Conservation (phyloP, 2,329 filamentous ascomycete genomes). For the Paraphaeosphaeria minitans region DNA sequence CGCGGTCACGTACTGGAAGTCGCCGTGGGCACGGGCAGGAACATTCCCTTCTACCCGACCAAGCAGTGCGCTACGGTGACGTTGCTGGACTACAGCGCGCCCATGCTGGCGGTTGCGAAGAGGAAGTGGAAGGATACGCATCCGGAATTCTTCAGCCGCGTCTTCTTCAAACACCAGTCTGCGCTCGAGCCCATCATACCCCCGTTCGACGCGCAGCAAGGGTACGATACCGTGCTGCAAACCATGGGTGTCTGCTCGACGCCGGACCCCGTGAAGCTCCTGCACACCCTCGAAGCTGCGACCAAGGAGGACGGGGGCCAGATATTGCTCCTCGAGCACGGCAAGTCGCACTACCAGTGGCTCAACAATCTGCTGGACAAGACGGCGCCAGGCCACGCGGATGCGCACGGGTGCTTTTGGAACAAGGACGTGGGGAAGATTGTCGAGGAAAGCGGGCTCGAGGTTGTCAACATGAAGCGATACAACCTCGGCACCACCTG, state of each 20-base stretch:
- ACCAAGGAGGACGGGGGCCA: slow-evolving; percentile 50
- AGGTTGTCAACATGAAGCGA: slow-evolving; percentile 53
- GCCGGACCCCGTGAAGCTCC: slow-evolving; percentile 49
- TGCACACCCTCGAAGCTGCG: slow-evolving; percentile 51
- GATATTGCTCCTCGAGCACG: slow-evolving; percentile 58
- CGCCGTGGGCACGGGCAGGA: slow-evolving; percentile 56
- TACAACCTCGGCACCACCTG: slow-evolving; percentile 57
- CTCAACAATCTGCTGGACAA: slow-evolving; percentile 54
- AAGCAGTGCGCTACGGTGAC: slow-evolving; percentile 51
- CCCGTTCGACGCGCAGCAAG: slow-evolving; percentile 47
- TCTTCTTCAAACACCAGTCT: slow-evolving; percentile 52
- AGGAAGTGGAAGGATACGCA: slow-evolving; percentile 54
- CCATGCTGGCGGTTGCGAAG: slow-evolving; percentile 56
- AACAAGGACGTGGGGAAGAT: slow-evolving; percentile 58
- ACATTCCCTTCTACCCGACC: slow-evolving; percentile 52
- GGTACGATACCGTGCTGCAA: slow-evolving; percentile 57
- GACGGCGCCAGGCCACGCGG: slow-evolving; percentile 53
- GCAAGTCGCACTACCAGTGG: slow-evolving; percentile 55
- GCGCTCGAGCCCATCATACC: slow-evolving; percentile 51
- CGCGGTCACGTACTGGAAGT: slow-evolving; percentile 56
- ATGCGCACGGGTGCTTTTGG: slow-evolving; percentile 58
- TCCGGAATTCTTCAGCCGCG: slow-evolving; percentile 43
- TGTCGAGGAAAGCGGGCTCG: slow-evolving; percentile 54
- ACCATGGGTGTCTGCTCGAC: slow-evolving; percentile 60
- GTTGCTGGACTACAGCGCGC: slow-evolving; percentile 53